Percentiles rank a stretch among this genome's conserved stretches.
phyloP scores from a whole-genome alignment of 139 green algal species.

The Eudorina sp. region DNA sequence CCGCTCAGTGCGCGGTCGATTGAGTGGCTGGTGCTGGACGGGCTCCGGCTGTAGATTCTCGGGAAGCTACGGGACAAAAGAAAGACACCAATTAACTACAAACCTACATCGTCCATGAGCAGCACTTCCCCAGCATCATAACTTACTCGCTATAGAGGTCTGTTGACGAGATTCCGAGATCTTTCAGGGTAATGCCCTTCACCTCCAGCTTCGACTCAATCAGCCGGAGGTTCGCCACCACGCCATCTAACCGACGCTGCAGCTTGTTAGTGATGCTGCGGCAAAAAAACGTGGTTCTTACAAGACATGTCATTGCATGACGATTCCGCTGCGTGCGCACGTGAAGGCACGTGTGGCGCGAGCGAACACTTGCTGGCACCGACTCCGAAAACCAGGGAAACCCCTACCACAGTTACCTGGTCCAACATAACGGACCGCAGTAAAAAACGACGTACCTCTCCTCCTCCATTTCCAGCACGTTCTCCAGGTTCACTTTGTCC shows the following conservation, averaged over 20 bases:
- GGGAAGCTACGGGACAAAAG: not conserved
- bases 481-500: slow-evolving; percentile 76
- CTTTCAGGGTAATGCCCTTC: slow-evolving; percentile 56
- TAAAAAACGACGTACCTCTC: slow-evolving; percentile 74
- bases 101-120: not conserved
- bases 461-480: slow-evolving; percentile 77
- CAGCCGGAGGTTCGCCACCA: slow-evolving; percentile 65
- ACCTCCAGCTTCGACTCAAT: slow-evolving; percentile 70
- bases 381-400: no score
- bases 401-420: no score
- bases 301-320: no score
- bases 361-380: no score
- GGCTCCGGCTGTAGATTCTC: slow-evolving; percentile 40
- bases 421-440: no score
- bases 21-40: not conserved
- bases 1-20: slow-evolving; percentile 41
- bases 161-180: slow-evolving; percentile 55
- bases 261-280: slow-evolving; percentile 75
- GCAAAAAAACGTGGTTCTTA: no score
- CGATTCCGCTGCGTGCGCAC: no score
- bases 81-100: no score
- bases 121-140: not conserved
- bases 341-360: no score
- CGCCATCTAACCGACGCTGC: slow-evolving; percentile 77
- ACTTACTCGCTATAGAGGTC: slow-evolving; percentile 47